Conservation (phyloP, 225 moss, liverwort and hornwort species). For the Sphagnum contortum region DNA sequence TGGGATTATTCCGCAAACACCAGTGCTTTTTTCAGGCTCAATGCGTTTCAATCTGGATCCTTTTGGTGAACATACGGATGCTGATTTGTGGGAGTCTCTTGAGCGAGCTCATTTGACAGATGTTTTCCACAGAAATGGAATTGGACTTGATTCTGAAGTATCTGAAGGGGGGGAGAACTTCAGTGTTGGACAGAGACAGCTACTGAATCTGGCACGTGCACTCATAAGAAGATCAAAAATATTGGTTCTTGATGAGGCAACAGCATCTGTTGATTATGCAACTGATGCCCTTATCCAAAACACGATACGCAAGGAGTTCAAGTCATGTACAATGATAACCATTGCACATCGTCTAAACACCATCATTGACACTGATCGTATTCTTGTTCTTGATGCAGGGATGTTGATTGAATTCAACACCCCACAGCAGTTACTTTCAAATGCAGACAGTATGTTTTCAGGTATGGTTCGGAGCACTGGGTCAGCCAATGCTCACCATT, state of each 20-base stretch:
- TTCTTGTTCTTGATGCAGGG: slow-evolving; percentile 63
- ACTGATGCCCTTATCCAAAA: slow-evolving; percentile 75
- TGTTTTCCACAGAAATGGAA: slow-evolving; percentile 36
- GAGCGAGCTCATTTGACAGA: slow-evolving; percentile 73
- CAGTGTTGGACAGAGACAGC: slow-evolving; percentile 71
- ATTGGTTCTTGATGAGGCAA: slow-evolving; percentile 70
- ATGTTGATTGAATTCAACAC: slow-evolving; percentile 26
- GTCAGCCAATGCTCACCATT: slow-evolving; percentile 51
- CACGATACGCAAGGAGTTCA: slow-evolving; percentile 71
- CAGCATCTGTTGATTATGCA: slow-evolving; percentile 70
- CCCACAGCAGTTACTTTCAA: slow-evolving; percentile 34
- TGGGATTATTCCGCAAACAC: slow-evolving; percentile 69
- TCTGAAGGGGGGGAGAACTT: slow-evolving; percentile 76
- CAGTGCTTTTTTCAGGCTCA: slow-evolving; percentile 64
- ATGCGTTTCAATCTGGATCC: slow-evolving; percentile 79
- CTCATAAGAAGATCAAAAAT: slow-evolving; percentile 66
- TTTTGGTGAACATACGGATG: slow-evolving; percentile 60
- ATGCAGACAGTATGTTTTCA: slow-evolving; percentile 52
- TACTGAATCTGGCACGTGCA: slow-evolving; percentile 66
- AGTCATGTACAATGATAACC: slow-evolving; percentile 71
- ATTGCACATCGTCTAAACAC: slow-evolving; percentile 77
- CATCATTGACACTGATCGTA: slow-evolving; percentile 71
- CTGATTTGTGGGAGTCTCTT: slow-evolving; percentile 63
- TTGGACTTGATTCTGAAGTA: slow-evolving; percentile 58
- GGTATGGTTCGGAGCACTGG: slow-evolving; percentile 73